Conservation (phyloP, 768 basidiomycete species). For the Tulasnella sp. region DNA sequence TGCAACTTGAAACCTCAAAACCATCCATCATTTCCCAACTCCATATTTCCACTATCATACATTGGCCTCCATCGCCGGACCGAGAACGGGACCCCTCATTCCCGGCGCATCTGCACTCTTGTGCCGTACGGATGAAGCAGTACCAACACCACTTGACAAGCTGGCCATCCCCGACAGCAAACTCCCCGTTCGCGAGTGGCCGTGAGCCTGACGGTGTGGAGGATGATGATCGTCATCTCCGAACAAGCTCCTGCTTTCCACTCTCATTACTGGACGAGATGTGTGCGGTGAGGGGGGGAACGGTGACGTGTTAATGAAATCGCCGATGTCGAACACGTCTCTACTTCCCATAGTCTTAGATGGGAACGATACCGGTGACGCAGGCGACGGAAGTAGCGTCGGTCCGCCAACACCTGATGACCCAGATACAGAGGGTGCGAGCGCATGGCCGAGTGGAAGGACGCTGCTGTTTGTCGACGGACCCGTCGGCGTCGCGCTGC, state of each 20-base stretch:
- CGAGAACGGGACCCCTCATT: constrained; percentile 7
- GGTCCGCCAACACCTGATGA: background rate
- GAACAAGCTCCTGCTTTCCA: constrained; percentile 11
- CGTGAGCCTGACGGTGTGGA: too few species aligned
- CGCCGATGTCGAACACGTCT: constrained; percentile 49
- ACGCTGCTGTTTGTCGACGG: background rate
- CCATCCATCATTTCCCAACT: too few species aligned
- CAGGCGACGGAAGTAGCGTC: background rate
- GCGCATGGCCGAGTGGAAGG: too few species aligned
- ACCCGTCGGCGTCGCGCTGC: background rate
- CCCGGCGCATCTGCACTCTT: too few species aligned
- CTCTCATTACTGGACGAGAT: constrained; percentile 5
- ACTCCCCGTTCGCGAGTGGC: too few species aligned
- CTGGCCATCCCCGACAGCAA: too few species aligned
- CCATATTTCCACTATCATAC: background rate
- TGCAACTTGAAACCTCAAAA: too few species aligned
- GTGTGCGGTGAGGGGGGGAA: constrained; percentile 3
- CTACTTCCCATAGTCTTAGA: constrained; percentile 23
- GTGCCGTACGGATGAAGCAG: too few species aligned
- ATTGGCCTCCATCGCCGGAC: constrained; percentile 11
- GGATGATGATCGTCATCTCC: background rate
- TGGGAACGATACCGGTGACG: constrained; percentile 9
- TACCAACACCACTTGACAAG: too few species aligned
- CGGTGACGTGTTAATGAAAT: constrained; percentile 57
- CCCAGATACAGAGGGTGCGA: background rate